Percentiles rank a stretch among this genome's conserved stretches.
These are phyloP conservation scores for Wickerhamiella alocasiicola DNA, from an alignment of 805 yeast genomes.

Conservation along the genomic window DNA sequence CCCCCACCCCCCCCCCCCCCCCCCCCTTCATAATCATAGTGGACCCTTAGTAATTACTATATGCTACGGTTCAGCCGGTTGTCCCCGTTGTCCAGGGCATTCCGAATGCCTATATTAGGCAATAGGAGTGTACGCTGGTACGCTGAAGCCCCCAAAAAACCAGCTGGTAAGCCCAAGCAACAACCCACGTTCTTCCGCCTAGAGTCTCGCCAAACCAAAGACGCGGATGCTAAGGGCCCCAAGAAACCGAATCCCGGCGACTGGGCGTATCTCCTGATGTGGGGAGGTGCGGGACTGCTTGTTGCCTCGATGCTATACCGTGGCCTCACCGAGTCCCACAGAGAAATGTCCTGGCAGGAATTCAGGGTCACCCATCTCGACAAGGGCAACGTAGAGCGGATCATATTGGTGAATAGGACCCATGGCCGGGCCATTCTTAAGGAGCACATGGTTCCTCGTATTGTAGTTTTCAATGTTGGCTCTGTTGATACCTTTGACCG, in stretches of 20 bases:
- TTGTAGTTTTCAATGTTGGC: conserved; percentile 64
- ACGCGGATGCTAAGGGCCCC: conserved; percentile 13
- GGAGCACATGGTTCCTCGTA: conserved; percentile 32
- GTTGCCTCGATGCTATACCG: conserved; percentile 6
- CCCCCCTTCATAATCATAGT: no score
- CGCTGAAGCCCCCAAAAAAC: not conserved
- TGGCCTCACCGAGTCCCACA: conserved; percentile 8
- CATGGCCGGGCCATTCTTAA: conserved; percentile 56
- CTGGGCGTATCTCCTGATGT: conserved; percentile 8
- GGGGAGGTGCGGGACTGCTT: conserved; percentile 9
- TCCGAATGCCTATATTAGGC: not conserved
- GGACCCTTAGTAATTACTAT: no score
- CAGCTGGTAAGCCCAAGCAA: not conserved
- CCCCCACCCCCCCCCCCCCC: no score
- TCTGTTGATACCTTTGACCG: conserved; percentile 80
- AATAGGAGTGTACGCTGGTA: not conserved
- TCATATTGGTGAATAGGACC: conserved; percentile 65
- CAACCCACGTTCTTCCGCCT: conserved; percentile 6
- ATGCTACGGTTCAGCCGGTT: conserved; percentile 8
- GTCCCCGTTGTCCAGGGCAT: not conserved
- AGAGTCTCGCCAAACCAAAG: conserved; percentile 9
- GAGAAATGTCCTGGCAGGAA: conserved; percentile 81
- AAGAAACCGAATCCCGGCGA: conserved; percentile 8
- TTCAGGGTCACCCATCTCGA: conserved; percentile 64
- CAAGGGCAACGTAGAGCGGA: conserved; percentile 60